Base-by-base conservation (phyloP, 352 stramenopile genomes). In the Sclerospora graminicola region DNA sequence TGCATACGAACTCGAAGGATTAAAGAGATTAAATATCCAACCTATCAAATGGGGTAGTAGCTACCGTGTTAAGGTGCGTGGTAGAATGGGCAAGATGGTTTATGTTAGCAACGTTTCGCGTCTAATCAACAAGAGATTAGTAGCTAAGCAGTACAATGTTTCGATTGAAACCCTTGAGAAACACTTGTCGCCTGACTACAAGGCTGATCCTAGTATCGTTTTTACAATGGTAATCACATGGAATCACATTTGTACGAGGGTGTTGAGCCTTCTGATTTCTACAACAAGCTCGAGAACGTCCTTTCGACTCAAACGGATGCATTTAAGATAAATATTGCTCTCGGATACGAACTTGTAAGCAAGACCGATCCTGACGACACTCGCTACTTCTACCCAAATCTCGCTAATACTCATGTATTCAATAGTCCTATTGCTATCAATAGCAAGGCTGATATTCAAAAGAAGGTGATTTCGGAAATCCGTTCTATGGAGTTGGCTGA, bases 1-100 rank as follows among this genome's bases (percentile, higher is more conserved):
- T 48, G 40, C 33, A 42, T 45, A 56, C 39, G 47, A 55, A 29
- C 47, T 47, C 38, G 46, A 54, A 44, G 37, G 46, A 39, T 23
- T 48, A 46, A 35, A 42, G 32, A 41, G 30, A 51, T 51, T 49
- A 26, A 44, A 48, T 42, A 46, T 49, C 41, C 8, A 37, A 21
- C 15, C 41, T 39, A 41, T 46, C 19, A 31, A 45, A 29, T 48
- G 43, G 41, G 41, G 43, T 28, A 51, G 36, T 35, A 51, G 16
- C 30, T 57, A 51, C 39, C 37, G 51, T 21, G 40, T 59, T 31
- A 53, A 54, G 50, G 43, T 59, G 13, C 37, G 39, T 21, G 41
- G 41, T 40, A 20, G 35, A 24, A 49, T 30, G 5, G 44, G 44
- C 5, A 51, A 42, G 16, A 48, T 48, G 34, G 33, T 48, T 11